Percentiles rank a stretch among this genome's conserved stretches.
Conservation (phyloP, 495 filamentous ascomycete species). For the Amniculicola lignicola region DNA sequence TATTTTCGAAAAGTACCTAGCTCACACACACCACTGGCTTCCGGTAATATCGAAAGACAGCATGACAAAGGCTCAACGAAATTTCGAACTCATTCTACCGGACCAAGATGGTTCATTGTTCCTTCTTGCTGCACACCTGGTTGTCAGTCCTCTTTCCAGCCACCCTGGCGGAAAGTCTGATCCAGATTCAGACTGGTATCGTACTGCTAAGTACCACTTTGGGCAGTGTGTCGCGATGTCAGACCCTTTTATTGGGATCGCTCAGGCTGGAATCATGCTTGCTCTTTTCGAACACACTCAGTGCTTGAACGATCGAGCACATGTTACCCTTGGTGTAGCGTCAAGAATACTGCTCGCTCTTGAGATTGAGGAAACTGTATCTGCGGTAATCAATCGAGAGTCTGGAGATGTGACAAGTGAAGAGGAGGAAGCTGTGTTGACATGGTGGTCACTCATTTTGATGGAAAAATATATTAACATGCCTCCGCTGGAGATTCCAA, state of each 20-base stretch:
- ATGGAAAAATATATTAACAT: conserved; percentile 18
- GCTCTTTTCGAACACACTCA: conserved; percentile 18
- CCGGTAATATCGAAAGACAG: conserved; percentile 4
- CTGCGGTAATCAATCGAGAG: neutral
- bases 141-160: neutral
- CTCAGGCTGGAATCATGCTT: conserved; percentile 19
- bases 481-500: conserved; percentile 4
- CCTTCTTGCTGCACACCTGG: conserved; percentile 10
- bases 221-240: conserved; percentile 4
- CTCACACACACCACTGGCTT: conserved; percentile 8
- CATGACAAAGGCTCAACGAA: neutral
- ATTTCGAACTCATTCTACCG: neutral
- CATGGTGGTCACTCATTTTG: conserved; percentile 1
- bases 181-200: conserved; percentile 8
- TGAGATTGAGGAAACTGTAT: neutral
- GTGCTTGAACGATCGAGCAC: conserved; percentile 4
- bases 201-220: conserved; percentile 14
- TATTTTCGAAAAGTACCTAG: conserved; percentile 7
- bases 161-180: conserved; percentile 9
- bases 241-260: conserved; percentile 4
- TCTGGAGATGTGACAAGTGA: neutral
- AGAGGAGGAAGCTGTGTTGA: conserved; percentile 4
- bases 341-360: neutral
- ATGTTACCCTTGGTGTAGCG: conserved; percentile 3
- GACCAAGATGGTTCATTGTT: neutral